Evolutionary conservation across 257 asterid species (phyloP), one percentile per base, ranked within the genome.

Genomic region (Penstemon eatonii): DNA sequence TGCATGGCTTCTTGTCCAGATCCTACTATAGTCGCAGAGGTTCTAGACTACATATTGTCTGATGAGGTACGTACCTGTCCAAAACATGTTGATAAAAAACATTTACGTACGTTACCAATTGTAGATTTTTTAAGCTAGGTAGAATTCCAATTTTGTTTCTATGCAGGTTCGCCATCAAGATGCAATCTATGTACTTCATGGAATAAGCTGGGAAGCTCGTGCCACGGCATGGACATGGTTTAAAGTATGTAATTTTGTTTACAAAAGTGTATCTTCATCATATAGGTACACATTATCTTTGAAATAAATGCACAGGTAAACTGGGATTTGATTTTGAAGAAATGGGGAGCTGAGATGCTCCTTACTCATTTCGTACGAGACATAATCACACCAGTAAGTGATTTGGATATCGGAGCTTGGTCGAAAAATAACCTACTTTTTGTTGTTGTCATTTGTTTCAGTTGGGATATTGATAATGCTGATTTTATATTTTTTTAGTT

Each of bases 161-260:
- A 53, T 47, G 38, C 68, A 78, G 79, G 39, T 69, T 78, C 71
- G 67, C 70, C 67, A 44, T 55, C 76, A 73, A 78, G 82, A 69
- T 53, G 13, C 43, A 36, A 3, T 13, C 39, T 65, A 47, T 61
- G 43, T 79, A 36, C 76, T 68, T 37, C 7, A 42, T 0, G 68
- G 71, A 8, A 68, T 76, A 69, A 79, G 84, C 74, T 79, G 77
- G 84, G 84, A 79, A 76, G 76, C 79, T 11, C 80, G 81, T n/a
- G 67, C 49, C 6, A 65, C 69, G 5, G 79, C 79, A 73, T 79
- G 84, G 84, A 42, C 45, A 15, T 79, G 84, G 84, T 74, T 79
- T 37, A 79, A 79, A 56, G 84, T 79, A 75, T 2, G 63, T 18
- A 3, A 3, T 51, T 60, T 18, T 51, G 5, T 18, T 39, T 53